Conservation (phyloP, 345 rosid genomes). For the Eucalyptus marginata region DNA sequence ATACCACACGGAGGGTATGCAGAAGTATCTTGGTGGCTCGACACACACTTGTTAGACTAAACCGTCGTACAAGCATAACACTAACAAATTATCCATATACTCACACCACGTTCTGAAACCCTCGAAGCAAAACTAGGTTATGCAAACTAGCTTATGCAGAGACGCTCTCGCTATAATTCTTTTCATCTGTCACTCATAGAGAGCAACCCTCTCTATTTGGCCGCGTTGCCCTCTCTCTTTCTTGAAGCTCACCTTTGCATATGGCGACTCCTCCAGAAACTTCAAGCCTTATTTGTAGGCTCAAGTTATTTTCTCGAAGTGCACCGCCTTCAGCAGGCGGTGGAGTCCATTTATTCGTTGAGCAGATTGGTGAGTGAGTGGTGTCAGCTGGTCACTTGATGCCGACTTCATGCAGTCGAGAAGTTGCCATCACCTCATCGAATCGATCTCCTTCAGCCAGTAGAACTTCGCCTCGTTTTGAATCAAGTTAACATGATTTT, state of each 20-base stretch:
- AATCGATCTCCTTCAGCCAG: neutral
- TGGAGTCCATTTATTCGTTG: neutral
- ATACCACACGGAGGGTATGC: no score
- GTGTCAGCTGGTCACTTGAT: neutral
- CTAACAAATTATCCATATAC: neutral
- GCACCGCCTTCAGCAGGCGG: neutral
- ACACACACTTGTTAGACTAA: no score
- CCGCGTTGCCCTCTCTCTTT: neutral
- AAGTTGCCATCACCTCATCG: no score
- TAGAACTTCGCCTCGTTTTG: neutral
- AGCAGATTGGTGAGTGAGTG: neutral
- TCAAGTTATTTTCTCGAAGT: neutral
- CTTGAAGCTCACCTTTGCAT: neutral
- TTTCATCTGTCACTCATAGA: neutral
- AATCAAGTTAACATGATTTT: no score
- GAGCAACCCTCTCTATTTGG: neutral
- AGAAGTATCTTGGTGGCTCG: no score
- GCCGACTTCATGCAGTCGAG: neutral
- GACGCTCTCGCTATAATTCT: neutral
- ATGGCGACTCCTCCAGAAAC: neutral
- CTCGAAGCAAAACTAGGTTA: neutral
- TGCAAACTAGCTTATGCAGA: neutral
- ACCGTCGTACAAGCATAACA: no score
- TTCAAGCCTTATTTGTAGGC: neutral
- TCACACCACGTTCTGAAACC: neutral